phyloP scores from a whole-genome alignment of 495 filamentous ascomycete genomes.

The Cercophora sp. region DNA sequence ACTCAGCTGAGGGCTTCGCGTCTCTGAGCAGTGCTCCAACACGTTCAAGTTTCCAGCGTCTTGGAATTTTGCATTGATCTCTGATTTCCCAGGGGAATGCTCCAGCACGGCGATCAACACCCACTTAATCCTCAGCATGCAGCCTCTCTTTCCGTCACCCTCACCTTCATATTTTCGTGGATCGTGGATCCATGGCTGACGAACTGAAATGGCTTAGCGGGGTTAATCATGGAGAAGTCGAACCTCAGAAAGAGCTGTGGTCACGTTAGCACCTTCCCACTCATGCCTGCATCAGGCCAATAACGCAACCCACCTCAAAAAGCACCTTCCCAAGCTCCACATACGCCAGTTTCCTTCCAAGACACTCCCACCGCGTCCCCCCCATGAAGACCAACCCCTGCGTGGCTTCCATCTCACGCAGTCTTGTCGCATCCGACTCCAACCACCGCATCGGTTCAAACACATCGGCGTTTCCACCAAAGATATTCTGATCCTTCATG shows the following conservation, averaged over 20 bases:
- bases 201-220: slow-evolving; percentile 32
- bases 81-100: too few relatives aligned
- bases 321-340: slow-evolving; percentile 52
- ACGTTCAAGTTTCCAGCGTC: too few relatives aligned
- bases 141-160: slow-evolving; percentile 3
- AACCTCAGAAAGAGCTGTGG: slow-evolving; percentile 28
- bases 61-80: too few relatives aligned
- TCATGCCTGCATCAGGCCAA: neutral
- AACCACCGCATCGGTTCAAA: slow-evolving; percentile 43
- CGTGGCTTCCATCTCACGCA: slow-evolving; percentile 43
- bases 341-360: slow-evolving; percentile 53
- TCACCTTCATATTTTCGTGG: slow-evolving; percentile 11
- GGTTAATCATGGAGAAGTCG: slow-evolving; percentile 44
- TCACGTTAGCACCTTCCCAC: neutral
- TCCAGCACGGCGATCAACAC: too few relatives aligned
- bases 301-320: slow-evolving; percentile 41
- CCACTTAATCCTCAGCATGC: too few relatives aligned
- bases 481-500: slow-evolving; percentile 47
- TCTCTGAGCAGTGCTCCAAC: too few relatives aligned
- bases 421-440: slow-evolving; percentile 42
- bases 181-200: slow-evolving; percentile 9
- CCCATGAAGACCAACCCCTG: slow-evolving; percentile 53
- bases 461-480: slow-evolving; percentile 43
- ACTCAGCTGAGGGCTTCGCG: too few relatives aligned
- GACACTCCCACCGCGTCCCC: slow-evolving; percentile 47